phyloP scores from a whole-genome alignment of 2,329 filamentous ascomycete genomes.

The Penicillium crustosum region DNA sequence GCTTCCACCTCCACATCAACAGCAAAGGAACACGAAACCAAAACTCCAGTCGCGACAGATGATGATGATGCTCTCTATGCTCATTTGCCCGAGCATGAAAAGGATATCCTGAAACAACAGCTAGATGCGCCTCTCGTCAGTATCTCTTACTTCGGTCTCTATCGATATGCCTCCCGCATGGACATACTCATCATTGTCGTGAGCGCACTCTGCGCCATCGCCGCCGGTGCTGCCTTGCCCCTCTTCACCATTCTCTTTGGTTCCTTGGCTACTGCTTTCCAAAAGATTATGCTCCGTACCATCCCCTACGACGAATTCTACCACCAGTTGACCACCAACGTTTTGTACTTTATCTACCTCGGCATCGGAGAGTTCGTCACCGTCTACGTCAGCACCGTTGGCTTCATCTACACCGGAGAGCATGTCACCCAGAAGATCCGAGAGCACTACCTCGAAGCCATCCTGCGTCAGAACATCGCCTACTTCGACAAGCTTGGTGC shows the following conservation, averaged over 20 bases:
- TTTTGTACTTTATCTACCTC: slow-evolving; percentile 83
- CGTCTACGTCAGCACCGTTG: slow-evolving; percentile 76
- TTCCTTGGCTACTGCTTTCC: slow-evolving; percentile 70
- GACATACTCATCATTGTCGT: slow-evolving; percentile 65
- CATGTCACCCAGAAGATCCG: slow-evolving; percentile 77
- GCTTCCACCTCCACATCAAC: slow-evolving; percentile 29
- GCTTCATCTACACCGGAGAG: slow-evolving; percentile 85
- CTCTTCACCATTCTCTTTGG: slow-evolving; percentile 80
- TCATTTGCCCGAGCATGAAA: slow-evolving; percentile 66
- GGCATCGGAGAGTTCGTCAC: slow-evolving; percentile 77
- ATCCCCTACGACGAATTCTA: slow-evolving; percentile 59
- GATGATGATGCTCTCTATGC: slow-evolving; percentile 55
- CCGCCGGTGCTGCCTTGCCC: slow-evolving; percentile 71
- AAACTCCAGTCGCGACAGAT: slow-evolving; percentile 37
- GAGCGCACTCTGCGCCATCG: slow-evolving; percentile 65
- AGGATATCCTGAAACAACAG: slow-evolving; percentile 66
- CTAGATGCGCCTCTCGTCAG: slow-evolving; percentile 64
- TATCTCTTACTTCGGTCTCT: slow-evolving; percentile 65
- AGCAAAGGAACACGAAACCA: slow-evolving; percentile 33
- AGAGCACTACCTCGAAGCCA: slow-evolving; percentile 78
- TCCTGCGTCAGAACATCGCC: slow-evolving; percentile 83
- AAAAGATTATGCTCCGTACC: slow-evolving; percentile 57
- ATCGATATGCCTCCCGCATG: slow-evolving; percentile 66
- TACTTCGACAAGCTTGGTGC: slow-evolving; percentile 92
- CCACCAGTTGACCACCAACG: slow-evolving; percentile 59